Evolutionary conservation across 305 asterid genomes (phyloP).

Genomic region (Fraxinus floribunda): DNA sequence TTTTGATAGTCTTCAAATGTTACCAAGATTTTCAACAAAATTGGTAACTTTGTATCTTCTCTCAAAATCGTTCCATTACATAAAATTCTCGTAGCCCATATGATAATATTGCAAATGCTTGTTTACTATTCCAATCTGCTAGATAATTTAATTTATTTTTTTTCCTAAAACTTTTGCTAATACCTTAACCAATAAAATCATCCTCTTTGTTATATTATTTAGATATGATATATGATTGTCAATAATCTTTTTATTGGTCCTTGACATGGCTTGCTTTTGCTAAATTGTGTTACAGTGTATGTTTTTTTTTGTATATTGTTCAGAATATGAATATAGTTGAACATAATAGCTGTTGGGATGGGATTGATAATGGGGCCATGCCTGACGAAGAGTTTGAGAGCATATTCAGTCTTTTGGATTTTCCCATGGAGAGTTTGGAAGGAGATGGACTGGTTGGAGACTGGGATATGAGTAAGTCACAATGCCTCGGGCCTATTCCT

Average conservation of each 20-base stretch:
- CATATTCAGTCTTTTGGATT: conserved; percentile 47
- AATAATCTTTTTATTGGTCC: background rate
- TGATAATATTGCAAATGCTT: conserved; percentile 22
- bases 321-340: conserved; percentile 57
- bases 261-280: background rate
- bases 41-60: conserved; percentile 27
- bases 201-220: background rate
- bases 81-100: background rate
- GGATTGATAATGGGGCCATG: conserved; percentile 22
- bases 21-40: conserved; percentile 13
- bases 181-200: background rate
- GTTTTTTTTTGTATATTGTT: conserved; percentile 3
- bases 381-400: conserved; percentile 37
- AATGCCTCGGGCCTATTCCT: conserved; percentile 63
- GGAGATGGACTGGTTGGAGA: conserved; percentile 46
- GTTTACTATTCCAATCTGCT: conserved; percentile 13
- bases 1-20: conserved; percentile 14
- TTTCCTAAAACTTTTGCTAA: background rate
- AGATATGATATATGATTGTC: background rate
- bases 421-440: conserved; percentile 63
- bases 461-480: conserved; percentile 55
- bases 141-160: conserved; percentile 1
- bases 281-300: background rate
- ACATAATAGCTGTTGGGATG: conserved; percentile 37
- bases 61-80: background rate